Conservation (phyloP, 441 rosid species). For the Metrosideros polymorpha region DNA sequence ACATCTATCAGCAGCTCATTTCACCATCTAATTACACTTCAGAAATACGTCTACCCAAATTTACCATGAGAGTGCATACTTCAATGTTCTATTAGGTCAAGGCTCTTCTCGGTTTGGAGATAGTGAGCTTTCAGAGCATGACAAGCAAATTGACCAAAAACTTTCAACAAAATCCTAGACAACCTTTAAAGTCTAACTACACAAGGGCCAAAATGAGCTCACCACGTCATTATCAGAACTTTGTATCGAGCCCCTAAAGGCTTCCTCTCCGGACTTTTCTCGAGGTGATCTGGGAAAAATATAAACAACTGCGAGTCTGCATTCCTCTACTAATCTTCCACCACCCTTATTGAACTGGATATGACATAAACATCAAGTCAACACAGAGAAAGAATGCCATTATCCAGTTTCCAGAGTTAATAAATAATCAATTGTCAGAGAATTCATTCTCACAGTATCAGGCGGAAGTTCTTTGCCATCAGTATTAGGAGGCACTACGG, state of each 20-base stretch:
- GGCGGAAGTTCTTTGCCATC: constrained; percentile 84
- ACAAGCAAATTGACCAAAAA: background rate
- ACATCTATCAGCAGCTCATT: background rate
- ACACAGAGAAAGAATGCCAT: background rate
- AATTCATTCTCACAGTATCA: constrained; percentile 50
- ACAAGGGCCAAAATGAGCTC: background rate
- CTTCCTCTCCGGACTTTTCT: background rate
- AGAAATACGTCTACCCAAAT: background rate
- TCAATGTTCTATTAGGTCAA: background rate
- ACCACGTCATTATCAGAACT: background rate
- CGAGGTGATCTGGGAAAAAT: background rate
- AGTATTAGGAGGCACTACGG: constrained; percentile 57
- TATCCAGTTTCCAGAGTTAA: background rate
- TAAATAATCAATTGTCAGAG: background rate
- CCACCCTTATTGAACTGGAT: background rate
- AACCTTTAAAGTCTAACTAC: background rate
- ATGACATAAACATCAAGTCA: background rate
- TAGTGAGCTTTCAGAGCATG: background rate
- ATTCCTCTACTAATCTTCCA: background rate
- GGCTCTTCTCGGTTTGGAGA: background rate
- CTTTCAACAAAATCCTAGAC: background rate
- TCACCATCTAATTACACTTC: background rate
- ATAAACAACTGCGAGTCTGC: background rate
- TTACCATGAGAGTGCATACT: background rate
- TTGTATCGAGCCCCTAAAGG: background rate